Evolutionary conservation across 805 yeast species (phyloP).

Genomic region (Kregervanrija delftensis): DNA sequence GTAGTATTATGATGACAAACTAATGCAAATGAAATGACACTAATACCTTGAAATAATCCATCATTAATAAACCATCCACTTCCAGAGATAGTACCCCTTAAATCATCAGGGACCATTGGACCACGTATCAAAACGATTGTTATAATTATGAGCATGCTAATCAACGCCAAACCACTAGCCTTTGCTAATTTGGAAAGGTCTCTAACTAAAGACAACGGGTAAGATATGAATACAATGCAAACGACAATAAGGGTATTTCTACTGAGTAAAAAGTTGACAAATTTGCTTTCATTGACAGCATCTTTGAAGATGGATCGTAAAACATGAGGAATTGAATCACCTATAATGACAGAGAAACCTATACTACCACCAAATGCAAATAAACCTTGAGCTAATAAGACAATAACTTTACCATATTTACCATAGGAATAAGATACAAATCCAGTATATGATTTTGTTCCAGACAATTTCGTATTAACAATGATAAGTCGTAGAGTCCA

Average conservation of each 20-base stretch:
- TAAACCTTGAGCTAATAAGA: slow-evolving; percentile 71
- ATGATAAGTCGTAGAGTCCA: slow-evolving; percentile 83
- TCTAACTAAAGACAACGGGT: slow-evolving; percentile 72
- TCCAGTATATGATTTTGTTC: slow-evolving; percentile 75
- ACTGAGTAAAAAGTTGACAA: slow-evolving; percentile 49
- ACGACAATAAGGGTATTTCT: slow-evolving; percentile 67
- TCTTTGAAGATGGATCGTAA: slow-evolving; percentile 55
- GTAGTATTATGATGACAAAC: slow-evolving; percentile 95
- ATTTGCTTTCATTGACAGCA: slow-evolving; percentile 27
- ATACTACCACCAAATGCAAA: slow-evolving; percentile 93
- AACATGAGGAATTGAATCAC: slow-evolving; percentile 93
- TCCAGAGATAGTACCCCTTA: slow-evolving; percentile 41
- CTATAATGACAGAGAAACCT: slow-evolving; percentile 91
- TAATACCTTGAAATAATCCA: slow-evolving; percentile 78
- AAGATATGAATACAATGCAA: slow-evolving; percentile 67
- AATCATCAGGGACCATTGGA: slow-evolving; percentile 44
- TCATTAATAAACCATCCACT: slow-evolving; percentile 47
- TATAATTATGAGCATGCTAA: slow-evolving; percentile 79
- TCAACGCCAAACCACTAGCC: slow-evolving; percentile 78
- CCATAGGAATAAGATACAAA: slow-evolving; percentile 81
- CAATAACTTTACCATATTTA: slow-evolving; percentile 53
- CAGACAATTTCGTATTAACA: slow-evolving; percentile 70
- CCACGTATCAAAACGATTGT: slow-evolving; percentile 68
- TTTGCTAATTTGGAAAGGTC: slow-evolving; percentile 82
- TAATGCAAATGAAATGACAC: slow-evolving; percentile 91